Evolutionary conservation across 768 basidiomycete genomes (phyloP).

Genomic region (Suillus decipiens): DNA sequence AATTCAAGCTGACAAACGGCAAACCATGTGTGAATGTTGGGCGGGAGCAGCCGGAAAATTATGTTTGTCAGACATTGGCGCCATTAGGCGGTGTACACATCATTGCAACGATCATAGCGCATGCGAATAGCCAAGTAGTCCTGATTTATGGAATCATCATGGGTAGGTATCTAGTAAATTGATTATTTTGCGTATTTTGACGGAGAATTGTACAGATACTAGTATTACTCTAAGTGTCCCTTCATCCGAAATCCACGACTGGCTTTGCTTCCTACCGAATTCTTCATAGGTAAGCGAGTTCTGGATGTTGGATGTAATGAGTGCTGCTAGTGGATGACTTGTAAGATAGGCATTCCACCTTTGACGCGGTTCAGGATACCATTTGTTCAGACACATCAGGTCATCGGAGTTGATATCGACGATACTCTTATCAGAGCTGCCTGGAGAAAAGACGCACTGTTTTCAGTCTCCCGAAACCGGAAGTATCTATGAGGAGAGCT

Average conservation of each 20-base stretch:
- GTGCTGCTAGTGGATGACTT: slow-evolving; percentile 81
- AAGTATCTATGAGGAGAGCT: neutral
- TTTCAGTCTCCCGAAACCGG: slow-evolving; percentile 43
- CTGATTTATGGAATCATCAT: slow-evolving; percentile 72
- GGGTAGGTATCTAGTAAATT: slow-evolving; percentile 42
- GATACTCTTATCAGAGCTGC: slow-evolving; percentile 68
- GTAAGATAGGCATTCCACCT: slow-evolving; percentile 68
- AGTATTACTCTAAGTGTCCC: slow-evolving; percentile 76
- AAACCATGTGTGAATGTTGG: no score
- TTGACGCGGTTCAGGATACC: neutral
- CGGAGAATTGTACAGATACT: slow-evolving; percentile 48
- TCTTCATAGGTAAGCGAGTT: slow-evolving; percentile 60
- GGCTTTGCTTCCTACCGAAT: slow-evolving; percentile 50
- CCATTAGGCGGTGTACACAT: no score
- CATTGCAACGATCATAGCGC: neutral
- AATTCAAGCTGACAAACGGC: no score
- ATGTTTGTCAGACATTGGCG: no score
- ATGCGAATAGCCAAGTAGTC: neutral
- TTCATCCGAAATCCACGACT: slow-evolving; percentile 64
- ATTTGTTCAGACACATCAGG: slow-evolving; percentile 48
- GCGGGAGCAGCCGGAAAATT: no score
- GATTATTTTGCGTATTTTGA: neutral
- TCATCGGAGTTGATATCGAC: slow-evolving; percentile 88
- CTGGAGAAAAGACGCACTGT: slow-evolving; percentile 67
- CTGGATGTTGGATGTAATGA: slow-evolving; percentile 89